Base-by-base conservation (phyloP, 345 rosid genomes). In the Citrus australasica region DNA sequence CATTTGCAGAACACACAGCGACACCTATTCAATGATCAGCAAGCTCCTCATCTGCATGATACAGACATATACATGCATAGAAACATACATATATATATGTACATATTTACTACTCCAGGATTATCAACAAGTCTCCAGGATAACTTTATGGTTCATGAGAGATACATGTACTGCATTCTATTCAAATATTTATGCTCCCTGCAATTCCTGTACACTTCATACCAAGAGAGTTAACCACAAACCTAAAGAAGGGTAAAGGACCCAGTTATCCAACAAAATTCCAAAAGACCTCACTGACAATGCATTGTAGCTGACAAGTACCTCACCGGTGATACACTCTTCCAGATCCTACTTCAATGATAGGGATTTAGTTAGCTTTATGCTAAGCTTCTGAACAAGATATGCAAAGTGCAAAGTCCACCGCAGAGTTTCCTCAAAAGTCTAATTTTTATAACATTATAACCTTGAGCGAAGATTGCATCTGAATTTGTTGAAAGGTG, bases 401-500 rank as follows among this genome's bases (percentile, higher is more conserved):
- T 46, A 28, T 16, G 22, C 27, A 56, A 75, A 58, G 5, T 4
- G 51, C 51, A 13, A 46, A 46, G 71, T 58, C 28, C 56, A 30
- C n/a, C 7, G 25, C 77, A 61, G 58, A 59, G 25, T 67, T 79
- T 28, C 40, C 60, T 56, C 62, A n/a, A 40, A 24, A 24, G 70
- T 46, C 33, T 37, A 51, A 53, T 32, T 7, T 17, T 33, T 51
- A 56, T 25, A 60, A 40, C 7, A 2, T 78, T 80, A 93, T 77
- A 96, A 84, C 83, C 90, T 94, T 32, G 97, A 94, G 35, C 92
- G 93, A 42, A 88, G 87, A 70, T 77, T 16, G 76, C 82, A 75
- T 86, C 84, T 93, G 79, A 85, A 77, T 60, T 86, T 87, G 53
- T 75, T 86, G 80, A 86, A 76, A 75, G 82, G 89, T 6, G 90